Evolutionary conservation across 106 monocot genomes (phyloP).

Genomic region (Acorus gramineus): DNA sequence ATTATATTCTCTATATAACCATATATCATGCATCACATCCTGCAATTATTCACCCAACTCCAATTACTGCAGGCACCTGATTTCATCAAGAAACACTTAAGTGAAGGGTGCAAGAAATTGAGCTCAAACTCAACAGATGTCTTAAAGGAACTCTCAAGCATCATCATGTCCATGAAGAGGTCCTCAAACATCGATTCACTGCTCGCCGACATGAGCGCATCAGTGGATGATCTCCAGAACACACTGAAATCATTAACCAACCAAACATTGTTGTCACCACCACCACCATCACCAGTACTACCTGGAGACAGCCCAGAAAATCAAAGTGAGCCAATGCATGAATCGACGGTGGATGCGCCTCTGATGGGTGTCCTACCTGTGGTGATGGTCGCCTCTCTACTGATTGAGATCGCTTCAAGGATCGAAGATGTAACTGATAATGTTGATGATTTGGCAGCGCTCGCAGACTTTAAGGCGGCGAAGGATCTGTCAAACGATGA

Average conservation of each 20-base stretch:
- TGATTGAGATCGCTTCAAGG: slow-evolving; percentile 40
- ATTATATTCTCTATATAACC: too few relatives aligned
- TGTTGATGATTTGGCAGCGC: slow-evolving; percentile 18
- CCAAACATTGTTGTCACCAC: background rate
- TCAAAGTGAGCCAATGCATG: too few relatives aligned
- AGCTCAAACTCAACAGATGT: slow-evolving; percentile 5
- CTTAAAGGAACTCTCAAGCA: slow-evolving; percentile 11
- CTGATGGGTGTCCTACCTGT: slow-evolving; percentile 28
- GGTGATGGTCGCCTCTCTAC: slow-evolving; percentile 25
- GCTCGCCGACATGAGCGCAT: slow-evolving; percentile 7
- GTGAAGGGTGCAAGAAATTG: background rate
- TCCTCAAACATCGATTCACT: slow-evolving; percentile 3
- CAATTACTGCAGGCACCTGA: slow-evolving; percentile 9
- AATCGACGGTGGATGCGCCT: background rate
- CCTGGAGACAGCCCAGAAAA: too few relatives aligned
- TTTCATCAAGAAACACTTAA: slow-evolving; percentile 8
- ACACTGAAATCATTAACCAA: slow-evolving; percentile 2
- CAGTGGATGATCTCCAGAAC: slow-evolving; percentile 7
- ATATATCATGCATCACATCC: too few relatives aligned
- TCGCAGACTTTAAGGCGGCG: slow-evolving; percentile 1
- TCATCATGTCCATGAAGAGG: slow-evolving; percentile 16
- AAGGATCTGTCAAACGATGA: background rate
- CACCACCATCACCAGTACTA: background rate
- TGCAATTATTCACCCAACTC: background rate
- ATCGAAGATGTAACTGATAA: slow-evolving; percentile 24